phyloP scores from a whole-genome alignment of 78 protist species.

The Dictyostelium intermedium region DNA sequence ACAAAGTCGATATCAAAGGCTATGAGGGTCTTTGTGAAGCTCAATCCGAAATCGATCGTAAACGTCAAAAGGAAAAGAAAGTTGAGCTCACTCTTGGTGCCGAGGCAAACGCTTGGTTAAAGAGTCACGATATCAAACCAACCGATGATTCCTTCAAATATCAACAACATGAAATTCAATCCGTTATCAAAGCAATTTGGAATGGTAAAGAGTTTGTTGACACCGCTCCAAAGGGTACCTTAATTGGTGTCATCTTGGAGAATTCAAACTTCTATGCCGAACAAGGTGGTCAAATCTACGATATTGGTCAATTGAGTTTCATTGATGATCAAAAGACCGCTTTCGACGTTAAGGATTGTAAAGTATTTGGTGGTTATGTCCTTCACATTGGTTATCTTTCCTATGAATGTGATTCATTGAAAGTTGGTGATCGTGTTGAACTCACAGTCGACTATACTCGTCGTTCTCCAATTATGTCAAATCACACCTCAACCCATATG shows the following conservation, averaged over 20 bases:
- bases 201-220: constrained; percentile 80
- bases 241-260: constrained; percentile 89
- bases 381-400: constrained; percentile 92
- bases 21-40: constrained; percentile 67
- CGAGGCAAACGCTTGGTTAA: constrained; percentile 56
- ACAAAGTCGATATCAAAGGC: constrained; percentile 86
- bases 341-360: constrained; percentile 80
- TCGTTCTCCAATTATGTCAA: constrained; percentile 86
- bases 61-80: constrained; percentile 72
- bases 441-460: constrained; percentile 83
- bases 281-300: constrained; percentile 97
- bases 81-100: constrained; percentile 28
- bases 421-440: constrained; percentile 83
- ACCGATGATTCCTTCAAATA: constrained; percentile 93
- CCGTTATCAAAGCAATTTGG: constrained; percentile 88
- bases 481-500: constrained; percentile 97
- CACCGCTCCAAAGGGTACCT: background rate
- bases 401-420: constrained; percentile 67
- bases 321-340: constrained; percentile 41
- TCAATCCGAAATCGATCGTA: constrained; percentile 63
- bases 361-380: constrained; percentile 92
- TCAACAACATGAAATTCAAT: constrained; percentile 42
- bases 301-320: constrained; percentile 86
- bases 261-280: constrained; percentile 95
- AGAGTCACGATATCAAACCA: constrained; percentile 33